Conservation (phyloP, 2,329 filamentous ascomycete species). For the Fusarium marasasianum region DNA sequence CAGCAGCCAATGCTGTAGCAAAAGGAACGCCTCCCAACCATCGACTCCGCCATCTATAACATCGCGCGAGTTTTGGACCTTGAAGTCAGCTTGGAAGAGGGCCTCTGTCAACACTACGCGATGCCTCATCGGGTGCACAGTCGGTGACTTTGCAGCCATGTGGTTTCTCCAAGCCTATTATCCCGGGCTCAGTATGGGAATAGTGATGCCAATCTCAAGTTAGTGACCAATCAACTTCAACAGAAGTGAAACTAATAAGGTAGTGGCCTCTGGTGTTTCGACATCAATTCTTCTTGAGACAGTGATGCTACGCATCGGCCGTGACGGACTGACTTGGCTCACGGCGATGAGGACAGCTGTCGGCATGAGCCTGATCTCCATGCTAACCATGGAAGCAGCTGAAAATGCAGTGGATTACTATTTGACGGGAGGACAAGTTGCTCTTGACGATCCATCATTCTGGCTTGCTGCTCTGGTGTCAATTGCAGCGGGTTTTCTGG, state of each 20-base stretch:
- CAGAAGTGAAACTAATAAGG: fast-evolving
- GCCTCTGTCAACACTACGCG: constrained; percentile 64
- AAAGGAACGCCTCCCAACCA: background rate
- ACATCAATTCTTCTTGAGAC: constrained; percentile 65
- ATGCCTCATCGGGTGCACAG: constrained; percentile 64
- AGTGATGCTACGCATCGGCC: constrained; percentile 57
- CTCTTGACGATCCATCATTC: constrained; percentile 57
- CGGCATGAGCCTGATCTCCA: constrained; percentile 68
- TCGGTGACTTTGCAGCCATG: constrained; percentile 65
- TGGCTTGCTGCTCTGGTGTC: constrained; percentile 61
- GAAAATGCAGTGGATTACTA: constrained; percentile 66
- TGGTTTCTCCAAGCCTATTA: constrained; percentile 62
- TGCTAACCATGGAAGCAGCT: constrained; percentile 66
- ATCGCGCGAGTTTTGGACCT: constrained; percentile 46
- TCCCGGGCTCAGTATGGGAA: constrained; percentile 56
- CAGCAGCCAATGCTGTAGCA: constrained; percentile 24
- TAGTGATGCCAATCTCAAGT: constrained; percentile 64
- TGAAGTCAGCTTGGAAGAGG: constrained; percentile 55
- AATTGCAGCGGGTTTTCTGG: constrained; percentile 56
- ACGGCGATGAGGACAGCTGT: constrained; percentile 60
- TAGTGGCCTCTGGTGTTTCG: constrained; percentile 62
- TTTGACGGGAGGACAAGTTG: constrained; percentile 61
- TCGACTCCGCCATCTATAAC: background rate
- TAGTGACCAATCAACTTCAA: background rate
- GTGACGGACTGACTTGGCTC: constrained; percentile 58